These are phyloP conservation scores for Phoenix dactylifera DNA, from an alignment of 176 grass and related monocot species.

Conservation along the genomic window DNA sequence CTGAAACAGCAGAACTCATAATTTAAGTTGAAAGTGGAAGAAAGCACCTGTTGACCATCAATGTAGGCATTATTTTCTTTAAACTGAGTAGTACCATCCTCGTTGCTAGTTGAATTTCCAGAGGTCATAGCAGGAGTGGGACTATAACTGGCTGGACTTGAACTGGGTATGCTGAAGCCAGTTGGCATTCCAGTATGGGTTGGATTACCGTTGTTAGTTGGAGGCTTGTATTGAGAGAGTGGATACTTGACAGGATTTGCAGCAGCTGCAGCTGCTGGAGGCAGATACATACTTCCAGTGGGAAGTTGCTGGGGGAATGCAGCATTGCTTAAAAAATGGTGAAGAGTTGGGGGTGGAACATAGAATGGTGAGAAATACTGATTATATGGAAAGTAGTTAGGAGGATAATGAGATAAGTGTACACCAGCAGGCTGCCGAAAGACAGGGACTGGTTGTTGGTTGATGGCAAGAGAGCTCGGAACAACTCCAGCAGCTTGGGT, in stretches of 20 bases:
- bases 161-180: constrained; percentile 51
- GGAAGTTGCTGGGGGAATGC: constrained; percentile 60
- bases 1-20: too few species aligned
- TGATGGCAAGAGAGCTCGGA: constrained; percentile 59
- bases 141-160: constrained; percentile 46
- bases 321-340: constrained; percentile 60
- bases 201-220: constrained; percentile 49
- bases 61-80: constrained; percentile 84
- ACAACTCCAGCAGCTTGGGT: constrained; percentile 37
- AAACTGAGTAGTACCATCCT: constrained; percentile 51
- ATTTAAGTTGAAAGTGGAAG: too few species aligned
- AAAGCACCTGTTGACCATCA: constrained; percentile 45
- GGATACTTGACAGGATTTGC: constrained; percentile 48
- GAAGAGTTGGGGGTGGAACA: constrained; percentile 45
- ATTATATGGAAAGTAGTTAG: constrained; percentile 62
- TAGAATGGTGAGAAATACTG: constrained; percentile 70
- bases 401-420: constrained; percentile 58
- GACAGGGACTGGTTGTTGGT: constrained; percentile 56
- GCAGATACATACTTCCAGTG: constrained; percentile 47
- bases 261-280: constrained; percentile 34
- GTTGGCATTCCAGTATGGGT: constrained; percentile 41
- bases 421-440: constrained; percentile 64
- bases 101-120: constrained; percentile 46
- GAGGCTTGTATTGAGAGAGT: constrained; percentile 52
- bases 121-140: constrained; percentile 24